Conservation (phyloP, 2,329 filamentous ascomycete genomes). For the Aspergillus terreus region DNA sequence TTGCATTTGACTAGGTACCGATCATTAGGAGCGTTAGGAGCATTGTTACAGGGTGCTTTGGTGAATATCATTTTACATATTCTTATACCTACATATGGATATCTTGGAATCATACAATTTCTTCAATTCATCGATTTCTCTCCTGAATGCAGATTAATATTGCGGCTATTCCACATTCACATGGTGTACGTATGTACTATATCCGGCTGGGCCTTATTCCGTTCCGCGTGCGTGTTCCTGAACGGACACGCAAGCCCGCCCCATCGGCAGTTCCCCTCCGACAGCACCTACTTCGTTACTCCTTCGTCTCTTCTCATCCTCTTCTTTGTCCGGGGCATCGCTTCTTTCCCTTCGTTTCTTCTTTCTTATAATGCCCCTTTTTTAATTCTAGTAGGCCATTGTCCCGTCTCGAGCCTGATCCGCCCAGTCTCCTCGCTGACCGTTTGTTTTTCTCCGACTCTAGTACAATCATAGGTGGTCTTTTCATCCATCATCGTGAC, state of each 20-base stretch:
- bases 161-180: too few species aligned
- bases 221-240: neutral
- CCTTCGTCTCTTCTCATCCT: neutral
- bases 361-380: conserved; percentile 14
- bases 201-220: neutral
- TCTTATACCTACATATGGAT: neutral
- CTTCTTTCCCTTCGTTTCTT: neutral
- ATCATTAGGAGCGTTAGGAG: conserved; percentile 1
- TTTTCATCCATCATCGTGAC: conserved; percentile 15
- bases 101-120: neutral
- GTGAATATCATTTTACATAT: neutral
- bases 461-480: conserved; percentile 10
- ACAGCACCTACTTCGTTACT: neutral
- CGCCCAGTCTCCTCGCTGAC: neutral
- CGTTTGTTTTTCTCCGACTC: neutral
- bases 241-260: neutral
- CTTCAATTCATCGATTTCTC: too few species aligned
- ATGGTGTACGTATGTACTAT: too few species aligned
- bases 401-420: neutral
- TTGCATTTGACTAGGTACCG: neutral
- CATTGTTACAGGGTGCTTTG: conserved; percentile 11
- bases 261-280: neutral
- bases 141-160: too few species aligned
- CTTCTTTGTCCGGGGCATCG: neutral
- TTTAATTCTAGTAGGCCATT: conserved; percentile 9